Evolutionary conservation across 73 alveolate genomes (phyloP).

Genomic region (Tetrahymena malaccensis): DNA sequence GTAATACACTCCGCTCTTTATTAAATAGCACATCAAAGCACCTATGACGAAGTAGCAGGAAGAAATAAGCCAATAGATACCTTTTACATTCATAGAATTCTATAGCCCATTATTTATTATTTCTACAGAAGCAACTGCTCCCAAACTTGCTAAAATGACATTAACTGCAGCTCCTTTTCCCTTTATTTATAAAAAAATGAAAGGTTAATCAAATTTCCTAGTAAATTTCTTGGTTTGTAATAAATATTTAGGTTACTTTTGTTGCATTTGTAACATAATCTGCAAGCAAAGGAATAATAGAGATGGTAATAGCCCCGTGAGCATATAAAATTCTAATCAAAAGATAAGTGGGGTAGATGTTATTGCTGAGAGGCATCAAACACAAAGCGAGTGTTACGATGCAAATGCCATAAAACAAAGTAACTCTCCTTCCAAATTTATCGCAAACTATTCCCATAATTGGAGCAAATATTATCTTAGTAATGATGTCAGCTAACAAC

Average conservation of each 20-base stretch:
- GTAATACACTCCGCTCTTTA: background rate
- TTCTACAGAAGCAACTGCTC: conserved; percentile 36
- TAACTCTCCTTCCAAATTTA: conserved; percentile 29
- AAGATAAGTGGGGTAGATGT: conserved; percentile 31
- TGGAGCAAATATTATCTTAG: conserved; percentile 36
- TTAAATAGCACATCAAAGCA: background rate
- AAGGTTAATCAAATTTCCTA: too few relatives aligned
- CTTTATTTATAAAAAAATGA: background rate
- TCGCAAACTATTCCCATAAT: conserved; percentile 28
- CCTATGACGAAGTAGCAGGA: background rate
- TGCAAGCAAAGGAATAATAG: conserved; percentile 30
- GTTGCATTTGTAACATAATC: conserved; percentile 30
- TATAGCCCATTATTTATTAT: conserved; percentile 13
- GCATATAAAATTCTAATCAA: conserved; percentile 32
- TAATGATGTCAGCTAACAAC: conserved; percentile 24
- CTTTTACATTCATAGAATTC: background rate
- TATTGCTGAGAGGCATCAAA: conserved; percentile 17
- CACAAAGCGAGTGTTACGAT: conserved; percentile 1
- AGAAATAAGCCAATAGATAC: background rate
- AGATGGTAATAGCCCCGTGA: conserved; percentile 28
- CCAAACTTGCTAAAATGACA: conserved; percentile 35
- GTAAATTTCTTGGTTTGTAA: background rate
- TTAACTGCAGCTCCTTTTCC: conserved; percentile 38
- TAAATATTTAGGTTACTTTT: background rate
- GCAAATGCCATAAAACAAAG: conserved; percentile 9